Evolutionary conservation across 2,329 filamentous ascomycete genomes (phyloP).

Genomic region (Cercospora citrullina): DNA sequence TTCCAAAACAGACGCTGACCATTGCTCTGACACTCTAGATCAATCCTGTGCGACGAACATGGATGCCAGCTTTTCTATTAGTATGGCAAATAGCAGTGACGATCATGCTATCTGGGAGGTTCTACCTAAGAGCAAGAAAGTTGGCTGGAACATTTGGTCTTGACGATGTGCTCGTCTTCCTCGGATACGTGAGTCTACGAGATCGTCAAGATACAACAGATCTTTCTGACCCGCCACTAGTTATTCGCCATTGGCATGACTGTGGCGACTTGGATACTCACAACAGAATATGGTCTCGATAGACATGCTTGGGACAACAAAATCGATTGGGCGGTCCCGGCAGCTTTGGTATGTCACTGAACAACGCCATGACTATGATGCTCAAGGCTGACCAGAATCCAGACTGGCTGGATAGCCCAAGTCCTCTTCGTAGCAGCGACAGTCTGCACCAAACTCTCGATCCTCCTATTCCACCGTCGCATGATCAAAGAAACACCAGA

Average conservation of each 20-base stretch:
- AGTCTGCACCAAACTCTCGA: conserved; percentile 31
- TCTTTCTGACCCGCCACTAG: neutral
- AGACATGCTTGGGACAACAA: conserved; percentile 33
- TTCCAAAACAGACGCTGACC: conserved; percentile 8
- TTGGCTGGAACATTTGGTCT: conserved; percentile 29
- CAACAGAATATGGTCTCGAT: conserved; percentile 23
- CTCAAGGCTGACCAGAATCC: neutral
- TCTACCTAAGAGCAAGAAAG: conserved; percentile 26
- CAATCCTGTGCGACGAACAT: conserved; percentile 25
- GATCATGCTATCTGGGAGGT: conserved; percentile 26
- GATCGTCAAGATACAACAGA: neutral
- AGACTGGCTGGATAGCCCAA: conserved; percentile 30
- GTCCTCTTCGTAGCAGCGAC: conserved; percentile 29
- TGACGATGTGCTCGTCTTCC: conserved; percentile 30
- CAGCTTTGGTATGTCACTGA: conserved; percentile 24
- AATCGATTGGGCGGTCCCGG: conserved; percentile 15
- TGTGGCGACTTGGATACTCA: conserved; percentile 20
- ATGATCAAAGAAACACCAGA: conserved; percentile 27
- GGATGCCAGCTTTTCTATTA: conserved; percentile 31
- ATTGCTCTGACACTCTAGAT: neutral
- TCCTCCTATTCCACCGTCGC: conserved; percentile 34
- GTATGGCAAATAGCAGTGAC: conserved; percentile 26
- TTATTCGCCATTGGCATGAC: conserved; percentile 29
- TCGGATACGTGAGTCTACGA: conserved; percentile 24
- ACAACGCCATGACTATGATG: neutral